phyloP scores from a whole-genome alignment of 768 basidiomycete genomes.

The Dacryopinax primogenitus region DNA sequence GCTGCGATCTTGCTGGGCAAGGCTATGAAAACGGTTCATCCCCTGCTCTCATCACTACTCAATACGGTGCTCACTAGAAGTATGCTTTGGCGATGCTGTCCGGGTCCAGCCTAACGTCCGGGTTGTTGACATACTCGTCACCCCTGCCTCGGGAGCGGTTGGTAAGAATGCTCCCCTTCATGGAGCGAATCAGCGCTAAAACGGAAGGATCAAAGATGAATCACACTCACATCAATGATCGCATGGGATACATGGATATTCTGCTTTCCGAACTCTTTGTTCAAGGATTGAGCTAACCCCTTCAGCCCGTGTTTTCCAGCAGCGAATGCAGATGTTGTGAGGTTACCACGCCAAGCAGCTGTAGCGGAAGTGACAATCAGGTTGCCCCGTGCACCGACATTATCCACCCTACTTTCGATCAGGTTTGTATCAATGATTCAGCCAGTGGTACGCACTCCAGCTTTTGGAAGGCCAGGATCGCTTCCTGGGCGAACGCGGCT shows the following conservation, averaged over 20 bases:
- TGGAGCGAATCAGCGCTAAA: constrained; percentile 14
- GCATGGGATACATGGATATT: constrained; percentile 47
- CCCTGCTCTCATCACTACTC: no score
- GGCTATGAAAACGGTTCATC: constrained; percentile 19
- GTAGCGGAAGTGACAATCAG: constrained; percentile 66
- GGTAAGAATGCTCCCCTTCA: constrained; percentile 31
- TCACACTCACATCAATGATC: background rate
- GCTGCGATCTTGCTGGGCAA: constrained; percentile 55
- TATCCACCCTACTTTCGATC: constrained; percentile 20
- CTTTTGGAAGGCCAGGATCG: constrained; percentile 46
- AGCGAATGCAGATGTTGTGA: constrained; percentile 46
- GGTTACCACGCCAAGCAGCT: constrained; percentile 50
- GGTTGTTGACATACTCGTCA: constrained; percentile 34
- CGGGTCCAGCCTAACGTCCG: constrained; percentile 41
- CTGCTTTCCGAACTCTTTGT: constrained; percentile 60
- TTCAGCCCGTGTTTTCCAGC: constrained; percentile 51
- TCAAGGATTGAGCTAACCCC: constrained; percentile 54
- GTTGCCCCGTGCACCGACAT: constrained; percentile 45
- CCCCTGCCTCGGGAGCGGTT: constrained; percentile 27
- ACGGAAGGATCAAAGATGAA: background rate
- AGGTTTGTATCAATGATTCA: background rate
- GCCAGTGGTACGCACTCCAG: constrained; percentile 9
- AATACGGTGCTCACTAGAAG: background rate
- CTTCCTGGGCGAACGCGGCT: constrained; percentile 51
- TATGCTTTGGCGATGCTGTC: constrained; percentile 55